A percentile compares a stretch with the other conserved stretches of the same genome.
Evolutionary conservation across 441 rosid species (phyloP).

Genomic region (Populus hybrid): DNA sequence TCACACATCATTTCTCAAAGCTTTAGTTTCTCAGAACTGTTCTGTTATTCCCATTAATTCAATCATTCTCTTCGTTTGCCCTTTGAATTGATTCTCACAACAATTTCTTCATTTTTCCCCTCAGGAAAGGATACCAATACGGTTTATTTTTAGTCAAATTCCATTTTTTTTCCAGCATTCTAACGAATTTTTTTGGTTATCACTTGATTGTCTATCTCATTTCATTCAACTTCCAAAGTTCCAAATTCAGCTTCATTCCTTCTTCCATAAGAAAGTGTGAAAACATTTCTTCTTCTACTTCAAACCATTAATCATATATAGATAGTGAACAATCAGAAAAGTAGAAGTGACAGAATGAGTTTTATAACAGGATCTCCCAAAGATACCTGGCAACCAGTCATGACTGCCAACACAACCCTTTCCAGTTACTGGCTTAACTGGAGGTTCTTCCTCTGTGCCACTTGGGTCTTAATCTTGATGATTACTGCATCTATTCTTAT

Average conservation of each 20-base stretch:
- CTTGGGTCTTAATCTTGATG: conserved; percentile 36
- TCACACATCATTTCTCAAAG: not conserved
- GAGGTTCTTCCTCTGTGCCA: conserved; percentile 58
- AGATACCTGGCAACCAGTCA: conserved; percentile 69
- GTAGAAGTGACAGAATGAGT: conserved; percentile 36
- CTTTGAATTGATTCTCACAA: not conserved
- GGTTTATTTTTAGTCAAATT: not conserved
- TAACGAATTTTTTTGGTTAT: not conserved
- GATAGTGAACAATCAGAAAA: conserved; percentile 12
- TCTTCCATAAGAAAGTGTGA: conserved; percentile 1
- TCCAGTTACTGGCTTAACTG: conserved; percentile 61
- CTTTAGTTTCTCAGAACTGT: not conserved
- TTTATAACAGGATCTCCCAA: conserved; percentile 47
- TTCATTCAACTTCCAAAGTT: conserved; percentile 1
- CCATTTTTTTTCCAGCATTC: not conserved
- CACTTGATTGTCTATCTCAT: not conserved
- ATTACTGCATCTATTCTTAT: conserved; percentile 37
- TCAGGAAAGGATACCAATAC: not conserved
- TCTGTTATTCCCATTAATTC: not conserved
- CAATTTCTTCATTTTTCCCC: not conserved
- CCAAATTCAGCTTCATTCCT: conserved; percentile 1
- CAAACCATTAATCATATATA: not conserved
- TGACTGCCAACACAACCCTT: conserved; percentile 44
- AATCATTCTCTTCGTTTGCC: not conserved
- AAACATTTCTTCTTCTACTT: not conserved